Conservation (phyloP, 257 asterid species). For the Solanum clarkiae region DNA sequence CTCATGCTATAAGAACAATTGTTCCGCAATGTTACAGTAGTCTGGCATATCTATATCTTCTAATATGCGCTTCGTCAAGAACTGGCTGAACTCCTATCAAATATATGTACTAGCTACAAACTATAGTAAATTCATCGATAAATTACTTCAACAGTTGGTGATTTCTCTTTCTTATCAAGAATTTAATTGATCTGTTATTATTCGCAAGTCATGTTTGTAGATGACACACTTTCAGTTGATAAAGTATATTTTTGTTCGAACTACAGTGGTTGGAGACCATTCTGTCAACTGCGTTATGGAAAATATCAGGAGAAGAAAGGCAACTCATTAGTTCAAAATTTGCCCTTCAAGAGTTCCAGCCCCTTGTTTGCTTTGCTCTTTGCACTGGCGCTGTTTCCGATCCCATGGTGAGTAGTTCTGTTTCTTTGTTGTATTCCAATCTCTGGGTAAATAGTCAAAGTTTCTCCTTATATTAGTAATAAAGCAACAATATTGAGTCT, state of each 20-base stretch:
- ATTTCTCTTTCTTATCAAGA: neutral
- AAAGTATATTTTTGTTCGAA: neutral
- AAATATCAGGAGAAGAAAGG: conserved; percentile 41
- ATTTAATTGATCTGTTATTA: neutral
- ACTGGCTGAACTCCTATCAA: neutral
- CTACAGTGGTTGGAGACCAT: conserved; percentile 49
- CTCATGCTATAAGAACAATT: neutral
- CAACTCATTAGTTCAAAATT: conserved; percentile 31
- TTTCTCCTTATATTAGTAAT: neutral
- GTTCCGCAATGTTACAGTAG: neutral
- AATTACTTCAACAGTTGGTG: neutral
- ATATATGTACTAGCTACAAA: neutral
- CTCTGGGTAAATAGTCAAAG: neutral
- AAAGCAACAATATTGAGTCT: neutral
- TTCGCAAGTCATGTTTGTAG: neutral
- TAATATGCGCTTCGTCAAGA: neutral
- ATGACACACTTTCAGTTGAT: neutral
- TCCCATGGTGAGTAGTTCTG: conserved; percentile 28
- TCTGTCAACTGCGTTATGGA: conserved; percentile 44
- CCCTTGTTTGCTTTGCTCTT: conserved; percentile 46
- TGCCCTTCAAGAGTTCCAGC: conserved; percentile 27
- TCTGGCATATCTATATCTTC: neutral
- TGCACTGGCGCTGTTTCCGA: conserved; percentile 52
- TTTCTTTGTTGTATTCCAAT: neutral
- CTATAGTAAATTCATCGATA: neutral